phyloP scores from a whole-genome alignment of 2,329 filamentous ascomycete genomes.

The Elsinoe ampelina region DNA sequence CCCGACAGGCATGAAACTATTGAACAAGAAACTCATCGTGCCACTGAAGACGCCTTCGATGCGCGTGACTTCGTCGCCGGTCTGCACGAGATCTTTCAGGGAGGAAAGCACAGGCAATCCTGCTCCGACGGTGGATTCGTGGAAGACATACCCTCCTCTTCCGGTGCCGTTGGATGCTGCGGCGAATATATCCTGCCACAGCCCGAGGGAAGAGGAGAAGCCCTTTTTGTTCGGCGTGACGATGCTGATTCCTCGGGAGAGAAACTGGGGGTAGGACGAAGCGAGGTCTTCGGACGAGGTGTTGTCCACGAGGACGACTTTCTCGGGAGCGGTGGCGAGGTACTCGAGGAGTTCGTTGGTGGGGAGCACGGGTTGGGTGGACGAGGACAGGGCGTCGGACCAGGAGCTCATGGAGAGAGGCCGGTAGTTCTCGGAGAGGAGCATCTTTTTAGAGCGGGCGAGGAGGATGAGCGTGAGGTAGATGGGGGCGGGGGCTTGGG shows the following conservation, averaged over 20 bases:
- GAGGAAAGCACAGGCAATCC: slow-evolving; percentile 90
- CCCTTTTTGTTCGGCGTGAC: slow-evolving; percentile 99
- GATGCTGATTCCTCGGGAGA: slow-evolving; percentile 75
- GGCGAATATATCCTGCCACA: slow-evolving; percentile 82
- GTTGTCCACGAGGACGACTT: slow-evolving; percentile 85
- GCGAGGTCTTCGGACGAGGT: slow-evolving; percentile 85
- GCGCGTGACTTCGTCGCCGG: slow-evolving; percentile 80
- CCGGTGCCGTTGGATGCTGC: slow-evolving; percentile 54
- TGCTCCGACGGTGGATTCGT: slow-evolving; percentile 89
- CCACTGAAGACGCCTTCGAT: slow-evolving; percentile 97
- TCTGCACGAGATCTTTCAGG: slow-evolving; percentile 85
- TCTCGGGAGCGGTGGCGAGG: slow-evolving; percentile 66
- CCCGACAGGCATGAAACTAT: slow-evolving; percentile 79
- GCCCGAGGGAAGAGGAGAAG: slow-evolving; percentile 69
- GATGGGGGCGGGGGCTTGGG: slow-evolving; percentile 43
- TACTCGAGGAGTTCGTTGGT: slow-evolving; percentile 66
- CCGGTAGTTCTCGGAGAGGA: slow-evolving; percentile 66
- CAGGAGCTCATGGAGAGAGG: slow-evolving; percentile 54
- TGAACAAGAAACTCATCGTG: slow-evolving; percentile 97
- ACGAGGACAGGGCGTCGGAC: slow-evolving; percentile 52
- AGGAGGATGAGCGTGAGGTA: slow-evolving; percentile 75
- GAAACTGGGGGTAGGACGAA: slow-evolving; percentile 68
- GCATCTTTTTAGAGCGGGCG: slow-evolving; percentile 72
- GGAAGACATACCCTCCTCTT: slow-evolving; percentile 68
- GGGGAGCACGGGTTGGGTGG: slow-evolving; percentile 55